These are phyloP conservation scores for Vaccinium myrtillus DNA, from an alignment of 148 eudicot genomes.

Conservation along the genomic window DNA sequence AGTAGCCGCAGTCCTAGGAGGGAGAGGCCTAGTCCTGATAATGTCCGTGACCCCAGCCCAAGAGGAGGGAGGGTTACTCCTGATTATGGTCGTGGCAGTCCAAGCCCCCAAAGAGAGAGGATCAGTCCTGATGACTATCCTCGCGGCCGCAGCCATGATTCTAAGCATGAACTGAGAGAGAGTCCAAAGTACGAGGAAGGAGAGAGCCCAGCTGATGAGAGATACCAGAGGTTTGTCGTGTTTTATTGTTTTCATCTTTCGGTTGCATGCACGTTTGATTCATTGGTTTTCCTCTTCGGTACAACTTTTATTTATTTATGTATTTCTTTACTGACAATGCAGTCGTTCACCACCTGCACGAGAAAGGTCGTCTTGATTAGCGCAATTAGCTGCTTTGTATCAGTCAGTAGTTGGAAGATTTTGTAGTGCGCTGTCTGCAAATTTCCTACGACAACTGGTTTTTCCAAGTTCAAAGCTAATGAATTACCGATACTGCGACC, in stretches of 20 bases:
- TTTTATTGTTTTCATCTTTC: not conserved
- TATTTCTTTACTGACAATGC: not conserved
- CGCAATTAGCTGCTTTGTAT: not conserved
- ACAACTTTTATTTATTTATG: not conserved
- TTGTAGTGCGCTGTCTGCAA: not conserved
- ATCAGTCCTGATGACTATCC: conserved; percentile 42
- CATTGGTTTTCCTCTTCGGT: not conserved
- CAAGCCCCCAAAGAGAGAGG: conserved; percentile 38
- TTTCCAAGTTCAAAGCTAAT: not conserved
- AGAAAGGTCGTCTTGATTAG: not conserved
- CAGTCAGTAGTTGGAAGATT: not conserved
- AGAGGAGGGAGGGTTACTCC: conserved; percentile 25
- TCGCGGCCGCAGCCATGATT: conserved; percentile 32
- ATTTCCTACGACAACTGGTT: not conserved
- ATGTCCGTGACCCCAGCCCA: conserved; percentile 32
- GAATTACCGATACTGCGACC: not conserved
- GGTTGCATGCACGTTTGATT: not conserved
- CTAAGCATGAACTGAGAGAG: conserved; percentile 33
- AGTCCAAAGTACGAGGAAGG: conserved; percentile 44
- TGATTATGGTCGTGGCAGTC: conserved; percentile 30
- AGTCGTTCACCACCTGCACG: not conserved
- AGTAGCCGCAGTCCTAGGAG: conserved; percentile 37
- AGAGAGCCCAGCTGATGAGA: conserved; percentile 8
- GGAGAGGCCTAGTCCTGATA: conserved; percentile 26
- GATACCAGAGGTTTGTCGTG: no score